These are phyloP conservation scores for Colletotrichum graminicola DNA, from an alignment of 2,329 filamentous ascomycete species.

Conservation along the genomic window DNA sequence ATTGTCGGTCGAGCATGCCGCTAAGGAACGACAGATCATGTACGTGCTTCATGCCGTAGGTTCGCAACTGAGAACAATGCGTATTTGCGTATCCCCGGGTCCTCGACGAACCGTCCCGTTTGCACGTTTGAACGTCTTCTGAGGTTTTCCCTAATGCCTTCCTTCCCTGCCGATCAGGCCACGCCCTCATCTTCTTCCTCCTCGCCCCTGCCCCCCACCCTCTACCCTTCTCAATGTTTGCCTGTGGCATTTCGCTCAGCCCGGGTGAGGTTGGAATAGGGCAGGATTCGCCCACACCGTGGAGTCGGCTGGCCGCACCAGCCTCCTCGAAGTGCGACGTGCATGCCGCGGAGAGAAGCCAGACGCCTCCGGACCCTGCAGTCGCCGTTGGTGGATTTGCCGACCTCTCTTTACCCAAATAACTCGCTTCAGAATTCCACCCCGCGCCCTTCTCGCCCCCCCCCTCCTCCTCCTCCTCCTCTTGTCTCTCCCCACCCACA, in stretches of 20 bases:
- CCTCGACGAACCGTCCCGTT: background rate
- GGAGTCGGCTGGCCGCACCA: background rate
- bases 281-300: background rate
- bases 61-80: background rate
- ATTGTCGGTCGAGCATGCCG: background rate
- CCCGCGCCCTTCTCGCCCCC: background rate
- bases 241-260: background rate
- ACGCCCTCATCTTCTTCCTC: background rate
- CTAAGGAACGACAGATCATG: background rate
- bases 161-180: background rate
- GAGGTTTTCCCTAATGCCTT: background rate
- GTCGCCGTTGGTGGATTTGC: background rate
- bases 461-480: background rate
- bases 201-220: background rate
- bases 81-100: background rate
- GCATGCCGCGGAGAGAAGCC: constrained; percentile 3
- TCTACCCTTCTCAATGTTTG: background rate
- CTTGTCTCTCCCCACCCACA: constrained; percentile 1
- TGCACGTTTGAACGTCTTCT: background rate
- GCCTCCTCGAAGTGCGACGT: constrained; percentile 7
- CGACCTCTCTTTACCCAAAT: background rate
- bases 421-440: background rate
- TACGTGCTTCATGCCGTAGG: background rate
- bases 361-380: constrained; percentile 6
- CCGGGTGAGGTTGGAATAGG: background rate